Evolutionary conservation across 1,284 basidiomycete species (phyloP).

Genomic region (Cystobasidiaceae sp.): DNA sequence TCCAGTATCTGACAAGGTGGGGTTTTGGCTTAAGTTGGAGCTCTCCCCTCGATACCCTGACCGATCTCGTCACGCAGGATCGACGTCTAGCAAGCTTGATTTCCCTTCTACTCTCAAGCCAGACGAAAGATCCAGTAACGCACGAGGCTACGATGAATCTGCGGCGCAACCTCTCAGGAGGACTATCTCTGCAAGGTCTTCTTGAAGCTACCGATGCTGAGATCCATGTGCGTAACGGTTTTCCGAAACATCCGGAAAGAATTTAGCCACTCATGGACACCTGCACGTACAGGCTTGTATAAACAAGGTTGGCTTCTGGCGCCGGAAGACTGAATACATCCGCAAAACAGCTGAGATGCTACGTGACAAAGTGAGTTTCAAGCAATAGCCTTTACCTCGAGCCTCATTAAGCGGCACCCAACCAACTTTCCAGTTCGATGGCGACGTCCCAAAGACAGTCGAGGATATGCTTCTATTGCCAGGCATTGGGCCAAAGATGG

Average conservation of each 20-base stretch:
- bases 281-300: conserved; percentile 40
- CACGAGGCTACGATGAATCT: conserved; percentile 75
- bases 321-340: conserved; percentile 69
- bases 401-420: background rate
- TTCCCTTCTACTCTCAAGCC: conserved; percentile 89
- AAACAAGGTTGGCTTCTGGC: conserved; percentile 58
- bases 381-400: background rate
- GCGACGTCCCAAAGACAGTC: conserved; percentile 77
- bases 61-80: conserved; percentile 53
- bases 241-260: no score
- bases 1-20: conserved; percentile 14
- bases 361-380: conserved; percentile 50
- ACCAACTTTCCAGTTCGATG: conserved; percentile 54
- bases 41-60: background rate
- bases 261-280: background rate
- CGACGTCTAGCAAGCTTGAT: conserved; percentile 77
- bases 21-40: background rate
- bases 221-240: conserved; percentile 49
- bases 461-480: conserved; percentile 76
- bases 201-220: conserved; percentile 59
- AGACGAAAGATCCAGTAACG: conserved; percentile 87
- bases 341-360: conserved; percentile 64
- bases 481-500: conserved; percentile 92
- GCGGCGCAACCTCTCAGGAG: conserved; percentile 66
- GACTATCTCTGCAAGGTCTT: conserved; percentile 67